A percentile compares a stretch with the other conserved stretches of the same genome.
Conservation (phyloP, 2,329 filamentous ascomycete species). For the Raffaelea deltoideospora region DNA sequence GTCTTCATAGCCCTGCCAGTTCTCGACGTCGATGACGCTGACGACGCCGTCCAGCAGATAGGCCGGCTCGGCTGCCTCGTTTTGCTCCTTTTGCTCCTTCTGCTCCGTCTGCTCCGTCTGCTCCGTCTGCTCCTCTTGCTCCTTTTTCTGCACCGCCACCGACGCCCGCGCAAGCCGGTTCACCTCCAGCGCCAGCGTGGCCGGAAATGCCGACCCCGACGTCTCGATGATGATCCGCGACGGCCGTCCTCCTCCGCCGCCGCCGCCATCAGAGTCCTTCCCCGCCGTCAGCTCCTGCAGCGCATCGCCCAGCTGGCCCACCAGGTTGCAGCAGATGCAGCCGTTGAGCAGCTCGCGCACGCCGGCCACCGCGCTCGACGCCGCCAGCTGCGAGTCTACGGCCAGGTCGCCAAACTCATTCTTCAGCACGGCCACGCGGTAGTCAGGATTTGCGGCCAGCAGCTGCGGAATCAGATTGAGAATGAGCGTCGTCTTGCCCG, state of each 20-base stretch:
- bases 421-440: conserved; percentile 88
- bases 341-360: conserved; percentile 90
- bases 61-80: too few species aligned
- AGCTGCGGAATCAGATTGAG: conserved; percentile 90
- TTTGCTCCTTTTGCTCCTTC: too few species aligned
- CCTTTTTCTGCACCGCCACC: too few species aligned
- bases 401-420: conserved; percentile 96
- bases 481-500: conserved; percentile 91
- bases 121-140: too few species aligned
- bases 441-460: conserved; percentile 49
- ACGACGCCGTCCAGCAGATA: conserved; percentile 79
- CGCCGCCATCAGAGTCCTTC: neutral
- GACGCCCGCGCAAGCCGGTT: conserved; percentile 63
- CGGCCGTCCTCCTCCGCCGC: conserved; percentile 32
- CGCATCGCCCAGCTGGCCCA: conserved; percentile 74
- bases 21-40: conserved; percentile 84
- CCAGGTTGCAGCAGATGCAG: conserved; percentile 97
- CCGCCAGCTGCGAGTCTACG: conserved; percentile 81
- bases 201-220: conserved; percentile 72
- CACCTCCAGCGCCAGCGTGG: conserved; percentile 80
- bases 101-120: too few species aligned
- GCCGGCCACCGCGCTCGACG: conserved; percentile 67
- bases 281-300: conserved; percentile 53
- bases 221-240: conserved; percentile 93
- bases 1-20: conserved; percentile 86